Percentiles rank a stretch among this genome's conserved stretches.
Conservation (phyloP, 2,329 filamentous ascomycete species). For the Herpomyces periplanetae region DNA sequence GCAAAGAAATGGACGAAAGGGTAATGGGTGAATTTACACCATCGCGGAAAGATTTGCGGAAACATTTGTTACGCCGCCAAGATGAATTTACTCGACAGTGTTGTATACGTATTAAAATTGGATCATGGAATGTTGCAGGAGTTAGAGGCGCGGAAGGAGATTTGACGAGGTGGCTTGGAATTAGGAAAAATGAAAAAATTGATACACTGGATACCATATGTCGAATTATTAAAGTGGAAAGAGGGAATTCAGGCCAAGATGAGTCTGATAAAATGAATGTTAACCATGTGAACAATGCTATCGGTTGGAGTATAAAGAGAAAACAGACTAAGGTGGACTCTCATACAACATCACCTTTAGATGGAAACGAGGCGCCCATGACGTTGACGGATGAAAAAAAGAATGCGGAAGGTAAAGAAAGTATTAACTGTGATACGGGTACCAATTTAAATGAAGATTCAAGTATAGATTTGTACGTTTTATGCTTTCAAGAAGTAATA, state of each 20-base stretch:
- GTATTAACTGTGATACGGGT: conserved; percentile 9
- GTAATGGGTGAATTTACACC: too few relatives aligned
- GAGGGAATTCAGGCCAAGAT: conserved; percentile 4
- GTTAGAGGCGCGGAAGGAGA: conserved; percentile 57
- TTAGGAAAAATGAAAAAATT: conserved; percentile 30
- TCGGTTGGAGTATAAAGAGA: conserved; percentile 5
- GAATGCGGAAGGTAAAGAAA: conserved; percentile 10
- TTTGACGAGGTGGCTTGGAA: conserved; percentile 51
- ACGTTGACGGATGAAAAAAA: conserved; percentile 5
- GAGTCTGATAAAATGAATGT: conserved; percentile 4
- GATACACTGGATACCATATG: too few relatives aligned
- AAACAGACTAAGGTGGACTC: not conserved
- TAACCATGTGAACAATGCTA: conserved; percentile 3
- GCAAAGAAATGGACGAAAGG: too few relatives aligned
- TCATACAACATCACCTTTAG: too few relatives aligned
- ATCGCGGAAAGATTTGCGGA: too few relatives aligned
- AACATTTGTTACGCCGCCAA: too few relatives aligned
- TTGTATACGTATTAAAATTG: conserved; percentile 47
- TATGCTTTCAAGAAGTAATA: conserved; percentile 70
- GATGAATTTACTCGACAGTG: conserved; percentile 38
- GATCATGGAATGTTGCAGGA: conserved; percentile 74
- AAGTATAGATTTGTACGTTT: conserved; percentile 51
- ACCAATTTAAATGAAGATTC: conserved; percentile 15
- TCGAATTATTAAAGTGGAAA: too few relatives aligned
- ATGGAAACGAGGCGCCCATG: too few relatives aligned